These are phyloP conservation scores for Ustilago shanxiensis DNA, from an alignment of 1,284 basidiomycete genomes.

Conservation along the genomic window DNA sequence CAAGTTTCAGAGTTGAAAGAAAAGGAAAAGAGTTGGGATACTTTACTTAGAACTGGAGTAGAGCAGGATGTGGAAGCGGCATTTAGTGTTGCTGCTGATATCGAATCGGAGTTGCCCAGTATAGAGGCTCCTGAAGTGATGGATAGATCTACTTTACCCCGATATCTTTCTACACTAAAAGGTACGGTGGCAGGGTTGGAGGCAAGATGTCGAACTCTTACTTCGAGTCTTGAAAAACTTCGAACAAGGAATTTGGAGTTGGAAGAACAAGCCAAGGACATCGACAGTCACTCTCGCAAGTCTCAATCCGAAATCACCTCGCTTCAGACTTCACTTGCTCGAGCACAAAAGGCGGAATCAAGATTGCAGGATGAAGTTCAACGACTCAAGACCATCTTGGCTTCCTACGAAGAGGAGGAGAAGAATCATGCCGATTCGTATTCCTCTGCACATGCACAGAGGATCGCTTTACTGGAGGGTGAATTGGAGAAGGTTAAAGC, in stretches of 20 bases:
- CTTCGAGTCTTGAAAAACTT: constrained; percentile 36
- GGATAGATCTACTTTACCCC: constrained; percentile 40
- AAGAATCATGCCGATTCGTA: constrained; percentile 52
- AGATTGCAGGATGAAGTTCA: constrained; percentile 46
- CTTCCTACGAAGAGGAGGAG: constrained; percentile 58
- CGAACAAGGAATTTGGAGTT: constrained; percentile 39
- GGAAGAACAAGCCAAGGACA: constrained; percentile 50
- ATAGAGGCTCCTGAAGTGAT: constrained; percentile 25
- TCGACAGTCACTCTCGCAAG: constrained; percentile 50
- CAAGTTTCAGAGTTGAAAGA: constrained; percentile 57
- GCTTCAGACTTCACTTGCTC: constrained; percentile 48
- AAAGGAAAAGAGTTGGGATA: constrained; percentile 44
- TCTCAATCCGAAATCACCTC: constrained; percentile 59
- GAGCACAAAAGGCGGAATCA: constrained; percentile 17
- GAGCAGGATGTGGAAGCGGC: constrained; percentile 33
- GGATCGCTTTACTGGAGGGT: constrained; percentile 61
- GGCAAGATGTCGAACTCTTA: constrained; percentile 45
- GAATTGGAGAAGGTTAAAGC: constrained; percentile 35
- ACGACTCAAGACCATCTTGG: constrained; percentile 52
- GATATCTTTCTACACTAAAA: constrained; percentile 50
- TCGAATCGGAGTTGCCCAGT: constrained; percentile 14
- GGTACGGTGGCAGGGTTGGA: constrained; percentile 52
- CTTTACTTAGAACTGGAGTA: constrained; percentile 19
- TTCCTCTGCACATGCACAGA: constrained; percentile 61
- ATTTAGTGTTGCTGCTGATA: constrained; percentile 46